Evolutionary conservation across 78 protist species (phyloP), one percentile per base, ranked within the genome.

Genomic region (Diacronema lutheri): DNA sequence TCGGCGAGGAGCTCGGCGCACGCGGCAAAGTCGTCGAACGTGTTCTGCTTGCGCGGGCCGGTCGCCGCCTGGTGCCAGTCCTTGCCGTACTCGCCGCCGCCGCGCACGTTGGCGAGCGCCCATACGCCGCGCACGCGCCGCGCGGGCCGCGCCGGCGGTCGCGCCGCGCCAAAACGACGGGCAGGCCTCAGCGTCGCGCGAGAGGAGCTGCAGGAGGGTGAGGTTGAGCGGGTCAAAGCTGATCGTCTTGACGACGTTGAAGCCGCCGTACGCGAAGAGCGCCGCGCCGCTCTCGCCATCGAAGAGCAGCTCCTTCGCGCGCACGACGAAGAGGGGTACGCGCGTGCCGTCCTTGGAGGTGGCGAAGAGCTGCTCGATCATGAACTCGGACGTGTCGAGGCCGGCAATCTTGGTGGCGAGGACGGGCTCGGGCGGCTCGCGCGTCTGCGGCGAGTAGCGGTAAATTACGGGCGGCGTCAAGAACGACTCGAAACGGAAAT

Each of bases 81-180:
- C 37, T 88, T 94, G 41, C 99, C 99, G 57, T 93, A 97, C 66
- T 97, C 99, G 40, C 93, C 90, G 25, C 93, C 93, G n/a, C 98
- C 99, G 29, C 99, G 78, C 56, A 97, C 86, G 87, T 97, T 97
- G 26, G 98, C 96, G 25, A 89, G 10, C 10, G 86, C 95, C 65
- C 83, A 61, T 16, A 89, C 74, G 38, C 96, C 98, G 37, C 91
- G 71, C 41, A 87, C 13, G n/a, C n/a, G n/a, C n/a, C 62, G 62
- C 25, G 62, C n/a, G 62, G 62, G 23, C 62, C n/a, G 62, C 62
- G 62, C n/a, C n/a, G n/a, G 23, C 25, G 25, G 62, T 4, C 62
- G 12, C n/a, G 23, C 25, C n/a, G 62, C 19, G 62, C n/a, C n/a
- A 14, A 13, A 14, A 57, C 62, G n/a, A 21, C n/a, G 25, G 1